Evolutionary conservation across 2,329 filamentous ascomycete genomes (phyloP).

Genomic region (Pyricularia grisea): DNA sequence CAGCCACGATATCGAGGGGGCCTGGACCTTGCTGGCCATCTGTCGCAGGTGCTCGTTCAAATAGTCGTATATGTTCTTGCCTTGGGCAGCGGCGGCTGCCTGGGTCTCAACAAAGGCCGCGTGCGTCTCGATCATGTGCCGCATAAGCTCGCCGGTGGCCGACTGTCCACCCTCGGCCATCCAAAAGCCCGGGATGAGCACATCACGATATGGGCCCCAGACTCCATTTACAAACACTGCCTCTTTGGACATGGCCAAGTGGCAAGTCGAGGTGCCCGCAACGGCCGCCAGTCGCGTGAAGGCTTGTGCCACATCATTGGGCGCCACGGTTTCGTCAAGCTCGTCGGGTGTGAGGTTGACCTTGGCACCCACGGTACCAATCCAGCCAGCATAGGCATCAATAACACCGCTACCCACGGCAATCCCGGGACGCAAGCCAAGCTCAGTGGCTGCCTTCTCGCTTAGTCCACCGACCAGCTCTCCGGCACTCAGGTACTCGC

Average conservation of each 20-base stretch:
- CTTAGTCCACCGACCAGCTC: slow-evolving; percentile 81
- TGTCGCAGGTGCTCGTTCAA: slow-evolving; percentile 79
- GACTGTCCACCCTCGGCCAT: slow-evolving; percentile 96
- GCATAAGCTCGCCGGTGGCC: slow-evolving; percentile 87
- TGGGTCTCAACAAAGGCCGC: slow-evolving; percentile 76
- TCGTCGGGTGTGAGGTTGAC: slow-evolving; percentile 64
- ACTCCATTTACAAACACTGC: slow-evolving; percentile 92
- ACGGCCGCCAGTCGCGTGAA: slow-evolving; percentile 90
- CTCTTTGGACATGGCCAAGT: slow-evolving; percentile 88
- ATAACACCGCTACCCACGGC: slow-evolving; percentile 95
- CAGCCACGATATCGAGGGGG: slow-evolving; percentile 74
- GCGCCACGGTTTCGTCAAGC: slow-evolving; percentile 56
- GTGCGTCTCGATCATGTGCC: slow-evolving; percentile 92
- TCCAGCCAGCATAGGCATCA: slow-evolving; percentile 97
- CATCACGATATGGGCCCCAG: slow-evolving; percentile 95
- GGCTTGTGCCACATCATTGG: slow-evolving; percentile 84
- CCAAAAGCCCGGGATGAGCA: slow-evolving; percentile 86
- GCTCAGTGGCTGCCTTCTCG: slow-evolving; percentile 70
- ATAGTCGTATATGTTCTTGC: slow-evolving; percentile 89
- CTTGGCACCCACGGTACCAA: slow-evolving; percentile 96
- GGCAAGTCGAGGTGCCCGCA: slow-evolving; percentile 93
- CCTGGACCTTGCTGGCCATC: slow-evolving; percentile 57
- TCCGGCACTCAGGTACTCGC: slow-evolving; percentile 81
- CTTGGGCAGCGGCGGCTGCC: slow-evolving; percentile 63
- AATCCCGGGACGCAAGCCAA: slow-evolving; percentile 79